phyloP scores from a whole-genome alignment of 768 basidiomycete genomes.

The Pleurotus cornucopiae region DNA sequence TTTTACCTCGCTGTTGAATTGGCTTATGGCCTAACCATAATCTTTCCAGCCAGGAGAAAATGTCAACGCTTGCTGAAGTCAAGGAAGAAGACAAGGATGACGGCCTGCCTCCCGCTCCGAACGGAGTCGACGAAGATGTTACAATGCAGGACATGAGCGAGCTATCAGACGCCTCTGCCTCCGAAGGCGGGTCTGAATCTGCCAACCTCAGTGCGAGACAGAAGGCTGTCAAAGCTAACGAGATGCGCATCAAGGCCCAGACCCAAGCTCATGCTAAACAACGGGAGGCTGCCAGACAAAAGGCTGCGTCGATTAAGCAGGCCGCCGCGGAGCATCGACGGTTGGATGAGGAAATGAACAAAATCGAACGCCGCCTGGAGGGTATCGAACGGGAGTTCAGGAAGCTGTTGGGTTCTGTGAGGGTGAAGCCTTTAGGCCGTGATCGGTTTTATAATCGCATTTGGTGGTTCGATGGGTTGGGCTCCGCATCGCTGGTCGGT shows the following conservation, averaged over 20 bases:
- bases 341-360: constrained; percentile 84
- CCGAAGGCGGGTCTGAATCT: constrained; percentile 61
- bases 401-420: constrained; percentile 76
- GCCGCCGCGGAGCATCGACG: constrained; percentile 80
- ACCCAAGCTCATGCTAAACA: constrained; percentile 70
- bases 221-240: constrained; percentile 47
- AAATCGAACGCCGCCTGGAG: constrained; percentile 76
- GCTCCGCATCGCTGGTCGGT: constrained; percentile 73
- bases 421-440: constrained; percentile 84
- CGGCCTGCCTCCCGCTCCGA: constrained; percentile 28
- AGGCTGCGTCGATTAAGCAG: constrained; percentile 76
- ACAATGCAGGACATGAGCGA: constrained; percentile 67
- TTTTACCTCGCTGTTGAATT: constrained; percentile 3
- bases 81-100: constrained; percentile 39
- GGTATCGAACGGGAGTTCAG: constrained; percentile 93
- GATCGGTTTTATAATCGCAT: constrained; percentile 94
- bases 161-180: constrained; percentile 61
- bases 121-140: constrained; percentile 53
- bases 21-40: constrained; percentile 8
- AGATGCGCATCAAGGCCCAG: constrained; percentile 48
- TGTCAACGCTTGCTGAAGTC: constrained; percentile 59
- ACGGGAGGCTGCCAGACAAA: constrained; percentile 72
- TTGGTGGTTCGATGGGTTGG: constrained; percentile 99
- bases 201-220: constrained; percentile 35
- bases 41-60: constrained; percentile 61